Evolutionary conservation across 352 stramenopile species (phyloP).

Genomic region (Phytophthora meadii): DNA sequence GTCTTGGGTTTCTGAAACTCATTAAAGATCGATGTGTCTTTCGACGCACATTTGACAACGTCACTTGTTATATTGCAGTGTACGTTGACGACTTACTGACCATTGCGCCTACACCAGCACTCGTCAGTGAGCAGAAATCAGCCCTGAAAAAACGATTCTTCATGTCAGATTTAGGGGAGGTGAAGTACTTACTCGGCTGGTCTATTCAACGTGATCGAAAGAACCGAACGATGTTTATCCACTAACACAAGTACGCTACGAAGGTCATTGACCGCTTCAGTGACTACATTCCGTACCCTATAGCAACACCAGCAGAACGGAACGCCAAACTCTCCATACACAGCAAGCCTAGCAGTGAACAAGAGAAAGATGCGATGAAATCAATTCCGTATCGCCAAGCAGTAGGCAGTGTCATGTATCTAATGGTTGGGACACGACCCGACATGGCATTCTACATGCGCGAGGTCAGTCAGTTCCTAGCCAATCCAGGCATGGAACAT

Average conservation of each 20-base stretch:
- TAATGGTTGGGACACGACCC: background rate
- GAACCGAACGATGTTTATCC: no score
- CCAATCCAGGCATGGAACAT: background rate
- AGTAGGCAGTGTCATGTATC: background rate
- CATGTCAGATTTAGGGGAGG: no score
- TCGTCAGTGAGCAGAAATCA: background rate
- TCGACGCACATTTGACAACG: background rate
- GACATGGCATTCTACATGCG: background rate
- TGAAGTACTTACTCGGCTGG: no score
- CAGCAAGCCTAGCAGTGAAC: no score
- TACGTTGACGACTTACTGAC: constrained; percentile 4
- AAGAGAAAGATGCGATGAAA: constrained; percentile 7
- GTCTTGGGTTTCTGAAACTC: background rate
- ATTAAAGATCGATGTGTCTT: background rate
- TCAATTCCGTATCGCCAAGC: background rate
- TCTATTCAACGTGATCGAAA: no score
- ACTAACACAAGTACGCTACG: no score
- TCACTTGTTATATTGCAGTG: background rate
- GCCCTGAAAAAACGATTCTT: no score
- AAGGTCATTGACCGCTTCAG: no score
- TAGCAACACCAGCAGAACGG: no score
- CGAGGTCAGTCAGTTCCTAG: constrained; percentile 8
- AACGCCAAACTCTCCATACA: no score
- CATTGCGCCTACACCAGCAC: constrained; percentile 1
- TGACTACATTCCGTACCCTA: no score